Base-by-base conservation (phyloP, 106 monocot species). In the Allium fistulosum region DNA sequence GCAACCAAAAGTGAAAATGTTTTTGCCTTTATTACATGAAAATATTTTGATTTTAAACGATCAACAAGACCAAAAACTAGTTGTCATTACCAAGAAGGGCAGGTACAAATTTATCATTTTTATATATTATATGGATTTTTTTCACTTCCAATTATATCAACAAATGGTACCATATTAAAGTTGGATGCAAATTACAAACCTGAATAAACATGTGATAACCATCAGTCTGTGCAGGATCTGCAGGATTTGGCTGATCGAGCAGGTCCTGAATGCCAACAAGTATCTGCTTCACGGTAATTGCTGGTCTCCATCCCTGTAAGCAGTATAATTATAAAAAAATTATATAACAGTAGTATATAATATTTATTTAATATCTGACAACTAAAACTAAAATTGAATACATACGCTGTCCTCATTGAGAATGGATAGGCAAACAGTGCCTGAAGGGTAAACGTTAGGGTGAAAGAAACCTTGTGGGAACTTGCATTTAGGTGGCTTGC, bases 271-370 rank as follows among this genome's bases (percentile, higher is more conserved):
- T 92, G 12, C 96, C 96, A 12, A 92, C 82, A 63, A 96, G 84
- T 55, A 96, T 96, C 70, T 96, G 96, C 48, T 92, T 92, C 72
- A 96, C 92, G 37, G 96, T 96, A 51, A 96, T 96, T 1, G 96
- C 92, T 27, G 96, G 96, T 70, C 92, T 86, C 96, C 96, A 96
- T 17, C 92, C 96, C 96, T 96, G 69, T 8, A 56, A 69, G 66
- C 15, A 15, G 3, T 6, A 12, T 1, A 15, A 12, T 26, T 51
- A 13, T 14, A 71, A 17, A 17, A 60, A 18, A 55, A 9, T 4
- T 8, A 6, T 45, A 17, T 46, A 17, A 70, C 18, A 15, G 27
- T 48, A 3, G 26, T 62, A 27, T 14, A 47, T 65, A 6, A 49
- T 49, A 49, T 26, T 17, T 17, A 49, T 0, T 18, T 48, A 8